Base-by-base conservation (phyloP, 78 protist genomes). In the Dictyostelium purpureum region DNA sequence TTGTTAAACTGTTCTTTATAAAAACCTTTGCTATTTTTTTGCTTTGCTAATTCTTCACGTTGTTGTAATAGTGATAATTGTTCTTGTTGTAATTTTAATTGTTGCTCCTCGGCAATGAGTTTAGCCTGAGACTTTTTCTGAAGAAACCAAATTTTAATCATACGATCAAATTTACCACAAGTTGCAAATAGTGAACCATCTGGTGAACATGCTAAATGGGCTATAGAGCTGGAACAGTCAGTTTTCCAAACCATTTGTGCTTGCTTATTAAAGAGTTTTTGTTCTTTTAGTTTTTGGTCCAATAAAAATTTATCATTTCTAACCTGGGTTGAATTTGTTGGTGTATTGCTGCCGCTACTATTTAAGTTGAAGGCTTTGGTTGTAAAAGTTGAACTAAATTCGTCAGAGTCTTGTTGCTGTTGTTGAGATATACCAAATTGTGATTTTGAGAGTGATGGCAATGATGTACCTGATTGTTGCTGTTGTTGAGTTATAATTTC, bases 131-230 rank as follows among this genome's bases (percentile, higher is more conserved):
- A 54, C 11, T 35, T 69, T 45, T 75, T 75, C 35, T 83, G 90
- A 37, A 70, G 52, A 31, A 52, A 83, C 90, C 90, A 83, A 31
- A 83, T 73, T 12, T 83, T 83, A 18, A 83, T n/a, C 59, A 83
- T 54, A 24, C 90, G 49, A 57, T 83, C 90, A 11, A 26, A 67
- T 61, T 83, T 83, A n/a, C 80, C 79, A 67, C 79, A 54, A 5
- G 90, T 83, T 26, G 90, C 90, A 71, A 83, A 83, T 47, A 83
- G 28, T 38, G 78, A 71, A 9, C 90, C 90, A 56, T 83, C 90
- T 1, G 90, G 90, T 56, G 90, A 69, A 26, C 66, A 38, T 24
- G 90, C 21, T 12, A 71, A 19, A 75, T 70, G n/a, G 6, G 35
- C 21, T 19, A 83, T 71, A 10, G 90, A 47, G 14, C 56, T 63